Evolutionary conservation across 306 rosid genomes (phyloP).

Genomic region (Castanea crenata): DNA sequence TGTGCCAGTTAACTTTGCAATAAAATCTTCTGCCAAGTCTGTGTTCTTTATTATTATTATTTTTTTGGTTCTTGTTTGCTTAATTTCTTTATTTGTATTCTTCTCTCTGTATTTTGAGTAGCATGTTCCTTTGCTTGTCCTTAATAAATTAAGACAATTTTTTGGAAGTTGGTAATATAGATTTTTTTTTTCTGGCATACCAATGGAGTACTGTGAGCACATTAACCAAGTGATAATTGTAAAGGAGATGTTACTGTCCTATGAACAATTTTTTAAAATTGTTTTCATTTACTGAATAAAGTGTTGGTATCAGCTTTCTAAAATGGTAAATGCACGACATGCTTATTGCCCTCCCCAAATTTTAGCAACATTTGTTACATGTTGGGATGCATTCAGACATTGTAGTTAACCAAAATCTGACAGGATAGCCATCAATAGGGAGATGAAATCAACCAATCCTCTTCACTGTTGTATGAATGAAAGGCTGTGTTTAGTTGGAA

Average conservation of each 20-base stretch:
- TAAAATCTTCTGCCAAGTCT: constrained; percentile 5
- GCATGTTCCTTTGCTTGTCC: constrained; percentile 4
- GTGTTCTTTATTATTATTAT: neutral
- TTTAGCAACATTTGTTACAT: neutral
- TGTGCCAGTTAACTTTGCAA: neutral
- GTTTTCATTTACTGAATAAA: neutral
- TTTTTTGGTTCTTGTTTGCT: neutral
- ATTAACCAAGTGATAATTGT: neutral
- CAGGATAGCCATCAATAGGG: constrained; percentile 2
- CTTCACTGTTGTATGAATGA: neutral
- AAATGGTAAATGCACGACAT: no score
- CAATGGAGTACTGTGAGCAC: no score
- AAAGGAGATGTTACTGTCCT: neutral
- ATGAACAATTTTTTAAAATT: neutral
- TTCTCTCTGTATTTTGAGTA: neutral
- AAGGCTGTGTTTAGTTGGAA: constrained; percentile 5
- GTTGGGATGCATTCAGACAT: constrained; percentile 3
- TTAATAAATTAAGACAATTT: neutral
- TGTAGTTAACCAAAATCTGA: neutral
- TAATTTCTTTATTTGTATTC: neutral
- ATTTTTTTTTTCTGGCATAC: neutral
- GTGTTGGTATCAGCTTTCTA: no score
- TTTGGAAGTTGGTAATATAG: neutral
- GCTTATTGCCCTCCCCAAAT: neutral
- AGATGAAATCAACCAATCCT: neutral